Evolutionary conservation across 495 filamentous ascomycete genomes (phyloP).

Genomic region (Penicillium pancosmium): DNA sequence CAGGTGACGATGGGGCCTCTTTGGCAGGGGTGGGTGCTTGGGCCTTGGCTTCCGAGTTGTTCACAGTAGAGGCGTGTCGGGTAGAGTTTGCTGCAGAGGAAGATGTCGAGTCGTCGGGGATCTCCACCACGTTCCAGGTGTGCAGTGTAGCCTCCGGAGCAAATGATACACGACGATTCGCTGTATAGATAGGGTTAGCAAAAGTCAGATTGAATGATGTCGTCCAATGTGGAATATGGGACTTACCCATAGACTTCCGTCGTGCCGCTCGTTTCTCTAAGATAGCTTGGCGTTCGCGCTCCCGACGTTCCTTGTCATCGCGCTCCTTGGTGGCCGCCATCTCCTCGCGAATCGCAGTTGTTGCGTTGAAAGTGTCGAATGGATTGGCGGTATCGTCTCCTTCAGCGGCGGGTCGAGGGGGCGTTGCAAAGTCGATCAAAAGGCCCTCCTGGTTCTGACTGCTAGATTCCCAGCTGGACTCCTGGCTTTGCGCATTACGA

Average conservation of each 20-base stretch:
- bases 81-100: slow-evolving; percentile 77
- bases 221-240: too few relatives aligned
- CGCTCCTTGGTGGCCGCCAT: slow-evolving; percentile 73
- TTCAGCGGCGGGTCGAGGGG: slow-evolving; percentile 33
- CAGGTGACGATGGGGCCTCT: slow-evolving; percentile 68
- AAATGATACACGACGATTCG: slow-evolving; percentile 93
- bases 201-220: not conserved
- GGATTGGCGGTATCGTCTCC: slow-evolving; percentile 54
- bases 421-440: slow-evolving; percentile 52
- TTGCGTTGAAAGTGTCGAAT: slow-evolving; percentile 59
- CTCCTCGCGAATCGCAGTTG: slow-evolving; percentile 60
- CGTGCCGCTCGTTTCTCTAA: slow-evolving; percentile 79
- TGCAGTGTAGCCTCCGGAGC: slow-evolving; percentile 96
- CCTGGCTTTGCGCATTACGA: slow-evolving; percentile 30
- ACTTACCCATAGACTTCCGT: slow-evolving; percentile 76
- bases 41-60: slow-evolving; percentile 48
- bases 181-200: slow-evolving; percentile 34
- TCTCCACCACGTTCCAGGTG: slow-evolving; percentile 95
- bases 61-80: slow-evolving; percentile 66
- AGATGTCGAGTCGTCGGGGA: slow-evolving; percentile 82
- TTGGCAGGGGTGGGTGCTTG: slow-evolving; percentile 47
- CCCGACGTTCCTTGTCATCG: slow-evolving; percentile 68
- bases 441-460: slow-evolving; percentile 37
- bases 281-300: slow-evolving; percentile 67
- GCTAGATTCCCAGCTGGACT: slow-evolving; percentile 17